Conservation (phyloP, 306 rosid species). For the Prunus dulcis region DNA sequence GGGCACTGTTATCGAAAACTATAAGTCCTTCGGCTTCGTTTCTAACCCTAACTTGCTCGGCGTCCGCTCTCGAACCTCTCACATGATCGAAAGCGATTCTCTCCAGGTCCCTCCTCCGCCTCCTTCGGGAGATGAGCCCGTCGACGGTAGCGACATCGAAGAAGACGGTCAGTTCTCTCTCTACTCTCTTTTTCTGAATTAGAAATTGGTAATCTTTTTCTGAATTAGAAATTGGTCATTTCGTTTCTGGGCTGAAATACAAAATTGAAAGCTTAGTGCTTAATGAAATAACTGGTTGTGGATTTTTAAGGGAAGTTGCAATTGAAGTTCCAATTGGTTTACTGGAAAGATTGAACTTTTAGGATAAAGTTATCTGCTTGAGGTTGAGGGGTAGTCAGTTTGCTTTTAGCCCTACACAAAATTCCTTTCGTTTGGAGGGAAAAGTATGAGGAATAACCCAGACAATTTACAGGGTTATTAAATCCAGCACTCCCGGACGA, state of each 20-base stretch:
- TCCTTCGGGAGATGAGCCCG: constrained; percentile 13
- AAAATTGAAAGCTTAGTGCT: background rate
- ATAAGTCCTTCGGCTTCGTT: constrained; percentile 70
- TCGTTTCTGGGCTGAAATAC: too few relatives aligned
- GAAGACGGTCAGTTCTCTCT: constrained; percentile 66
- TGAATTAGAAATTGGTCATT: background rate
- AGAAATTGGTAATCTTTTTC: background rate
- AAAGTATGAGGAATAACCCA: background rate
- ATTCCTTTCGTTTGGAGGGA: too few relatives aligned
- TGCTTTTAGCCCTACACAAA: background rate
- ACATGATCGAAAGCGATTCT: constrained; percentile 45
- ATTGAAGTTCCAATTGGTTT: background rate
- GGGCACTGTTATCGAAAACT: constrained; percentile 63
- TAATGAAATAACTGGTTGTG: background rate
- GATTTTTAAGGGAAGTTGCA: background rate
- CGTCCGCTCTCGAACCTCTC: constrained; percentile 51
- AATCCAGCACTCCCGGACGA: background rate
- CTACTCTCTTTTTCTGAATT: background rate
- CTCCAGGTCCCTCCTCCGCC: constrained; percentile 39
- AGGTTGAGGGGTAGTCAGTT: background rate
- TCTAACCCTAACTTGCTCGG: constrained; percentile 70
- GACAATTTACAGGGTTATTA: background rate
- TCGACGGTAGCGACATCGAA: constrained; percentile 77
- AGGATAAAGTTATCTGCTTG: background rate
- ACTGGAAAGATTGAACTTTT: background rate